Percentiles rank a stretch among this genome's conserved stretches.
phyloP scores from a whole-genome alignment of 2,329 filamentous ascomycete genomes.

The Arthroderma uncinatum region DNA sequence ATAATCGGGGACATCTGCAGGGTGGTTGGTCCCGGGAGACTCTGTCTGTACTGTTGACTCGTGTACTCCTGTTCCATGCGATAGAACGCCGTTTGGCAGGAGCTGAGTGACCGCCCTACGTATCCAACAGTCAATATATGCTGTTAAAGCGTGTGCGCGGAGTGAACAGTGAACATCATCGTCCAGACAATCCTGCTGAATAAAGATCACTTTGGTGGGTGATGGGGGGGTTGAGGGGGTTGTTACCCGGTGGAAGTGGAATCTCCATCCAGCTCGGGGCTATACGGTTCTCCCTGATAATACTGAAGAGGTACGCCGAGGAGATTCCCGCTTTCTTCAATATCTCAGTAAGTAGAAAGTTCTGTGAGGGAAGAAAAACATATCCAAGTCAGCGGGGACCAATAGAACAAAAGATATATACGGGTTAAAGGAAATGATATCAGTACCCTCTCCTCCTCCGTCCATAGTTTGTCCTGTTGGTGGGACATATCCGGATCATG shows the following conservation, averaged over 20 bases:
- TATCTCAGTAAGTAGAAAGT: conserved; percentile 33
- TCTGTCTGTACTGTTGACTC: conserved; percentile 16
- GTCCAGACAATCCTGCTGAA: background rate
- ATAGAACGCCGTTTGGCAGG: conserved; percentile 27
- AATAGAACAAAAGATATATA: background rate
- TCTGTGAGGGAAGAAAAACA: conserved; percentile 19
- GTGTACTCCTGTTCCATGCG: conserved; percentile 26
- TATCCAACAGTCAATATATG: conserved; percentile 1
- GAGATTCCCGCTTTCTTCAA: conserved; percentile 31
- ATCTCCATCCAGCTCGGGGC: conserved; percentile 32
- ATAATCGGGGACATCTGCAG: conserved; percentile 13
- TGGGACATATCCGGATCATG: conserved; percentile 33
- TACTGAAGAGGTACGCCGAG: conserved; percentile 27
- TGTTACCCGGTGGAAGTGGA: conserved; percentile 34
- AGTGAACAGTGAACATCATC: background rate
- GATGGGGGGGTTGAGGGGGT: background rate
- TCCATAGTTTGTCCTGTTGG: conserved; percentile 33
- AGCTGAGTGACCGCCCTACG: conserved; percentile 31
- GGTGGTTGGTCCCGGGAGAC: conserved; percentile 13
- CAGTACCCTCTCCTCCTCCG: conserved; percentile 37
- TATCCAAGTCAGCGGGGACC: background rate
- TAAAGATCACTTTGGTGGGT: background rate
- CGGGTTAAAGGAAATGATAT: background rate
- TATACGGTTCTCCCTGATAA: conserved; percentile 31
- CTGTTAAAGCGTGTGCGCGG: background rate